A percentile compares a stretch with the other conserved stretches of the same genome.
phyloP scores from a whole-genome alignment of 164 flowering plant genomes.

The Stephania japonica region DNA sequence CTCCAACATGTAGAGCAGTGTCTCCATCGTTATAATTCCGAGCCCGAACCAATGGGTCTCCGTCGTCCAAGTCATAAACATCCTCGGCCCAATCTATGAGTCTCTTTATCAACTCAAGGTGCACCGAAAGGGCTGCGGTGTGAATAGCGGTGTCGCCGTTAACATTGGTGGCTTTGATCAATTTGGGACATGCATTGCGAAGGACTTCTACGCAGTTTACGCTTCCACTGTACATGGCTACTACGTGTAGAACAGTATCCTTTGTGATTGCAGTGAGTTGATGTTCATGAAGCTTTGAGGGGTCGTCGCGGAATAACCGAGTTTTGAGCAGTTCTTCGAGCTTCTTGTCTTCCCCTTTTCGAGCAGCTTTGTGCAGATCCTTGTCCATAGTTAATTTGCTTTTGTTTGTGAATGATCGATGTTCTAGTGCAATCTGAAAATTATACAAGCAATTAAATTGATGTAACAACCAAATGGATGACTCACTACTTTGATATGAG shows the following conservation, averaged over 20 bases:
- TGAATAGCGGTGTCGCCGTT: not conserved
- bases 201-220: not conserved
- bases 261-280: not conserved
- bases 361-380: not conserved
- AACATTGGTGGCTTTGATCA: not conserved
- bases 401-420: too few species aligned
- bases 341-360: not conserved
- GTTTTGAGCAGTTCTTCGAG: too few species aligned
- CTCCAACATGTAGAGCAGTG: not conserved
- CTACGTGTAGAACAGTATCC: not conserved
- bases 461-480: too few species aligned
- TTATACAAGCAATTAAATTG: too few species aligned
- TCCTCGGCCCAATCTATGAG: not conserved
- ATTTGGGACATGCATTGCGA: not conserved
- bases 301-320: not conserved
- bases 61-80: not conserved
- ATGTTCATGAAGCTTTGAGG: not conserved
- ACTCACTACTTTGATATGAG: too few species aligned
- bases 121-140: not conserved
- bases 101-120: not conserved
- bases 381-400: not conserved
- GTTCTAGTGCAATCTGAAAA: too few species aligned
- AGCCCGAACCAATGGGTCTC: not conserved
- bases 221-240: not conserved
- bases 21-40: not conserved